Evolutionary conservation across 208 protist species (phyloP).

Genomic region (Entamoeba dispar): DNA sequence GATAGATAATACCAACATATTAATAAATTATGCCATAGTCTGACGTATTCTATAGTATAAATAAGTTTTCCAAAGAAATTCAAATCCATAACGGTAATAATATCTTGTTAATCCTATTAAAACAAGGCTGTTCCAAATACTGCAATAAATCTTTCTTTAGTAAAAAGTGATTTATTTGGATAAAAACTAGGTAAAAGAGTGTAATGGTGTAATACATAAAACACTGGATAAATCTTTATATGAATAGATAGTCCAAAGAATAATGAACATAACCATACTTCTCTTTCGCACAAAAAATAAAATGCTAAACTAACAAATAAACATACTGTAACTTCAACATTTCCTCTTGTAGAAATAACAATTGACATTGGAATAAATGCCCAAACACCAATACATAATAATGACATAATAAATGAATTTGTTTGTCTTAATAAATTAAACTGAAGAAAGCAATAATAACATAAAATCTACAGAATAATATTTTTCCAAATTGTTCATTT

Average conservation of each 20-base stretch:
- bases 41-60: constrained; percentile 43
- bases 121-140: constrained; percentile 34
- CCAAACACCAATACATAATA: too few species aligned
- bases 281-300: constrained; percentile 33
- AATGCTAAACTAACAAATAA: constrained; percentile 53
- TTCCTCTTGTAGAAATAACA: constrained; percentile 65
- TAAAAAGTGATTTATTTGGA: neutral
- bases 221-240: constrained; percentile 66
- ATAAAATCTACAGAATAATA: constrained; percentile 55
- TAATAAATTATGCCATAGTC: constrained; percentile 63
- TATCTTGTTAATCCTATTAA: constrained; percentile 40
- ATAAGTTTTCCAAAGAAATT: constrained; percentile 43
- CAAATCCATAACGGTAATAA: constrained; percentile 47
- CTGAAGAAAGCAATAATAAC: constrained; percentile 48
- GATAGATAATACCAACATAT: constrained; percentile 63
- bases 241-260: constrained; percentile 36
- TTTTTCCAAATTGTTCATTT: constrained; percentile 47
- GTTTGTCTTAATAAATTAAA: constrained; percentile 35
- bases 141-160: constrained; percentile 20
- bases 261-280: constrained; percentile 21
- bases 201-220: constrained; percentile 55
- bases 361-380: constrained; percentile 55
- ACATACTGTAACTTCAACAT: constrained; percentile 62
- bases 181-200: constrained; percentile 3
- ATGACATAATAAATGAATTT: too few species aligned